Conservation (phyloP, 2,329 filamentous ascomycete genomes). For the Myriosclerotinia curreyana region DNA sequence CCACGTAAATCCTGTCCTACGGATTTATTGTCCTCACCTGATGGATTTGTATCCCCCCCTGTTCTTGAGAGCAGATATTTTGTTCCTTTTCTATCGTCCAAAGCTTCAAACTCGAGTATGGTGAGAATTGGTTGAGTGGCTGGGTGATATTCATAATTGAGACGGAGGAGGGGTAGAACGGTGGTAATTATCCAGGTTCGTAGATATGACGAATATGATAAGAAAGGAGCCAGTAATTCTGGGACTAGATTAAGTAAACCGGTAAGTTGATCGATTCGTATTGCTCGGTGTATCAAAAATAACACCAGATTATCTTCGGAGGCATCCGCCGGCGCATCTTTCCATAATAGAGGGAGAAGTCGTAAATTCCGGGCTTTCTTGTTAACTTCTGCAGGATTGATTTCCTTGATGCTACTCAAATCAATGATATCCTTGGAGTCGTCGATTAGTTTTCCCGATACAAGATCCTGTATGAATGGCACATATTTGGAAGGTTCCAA, state of each 20-base stretch:
- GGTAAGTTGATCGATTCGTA: slow-evolving; percentile 67
- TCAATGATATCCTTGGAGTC: slow-evolving; percentile 50
- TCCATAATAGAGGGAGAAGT: slow-evolving; percentile 55
- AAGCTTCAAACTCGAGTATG: slow-evolving; percentile 60
- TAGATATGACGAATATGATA: slow-evolving; percentile 58
- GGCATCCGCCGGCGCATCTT: slow-evolving; percentile 47
- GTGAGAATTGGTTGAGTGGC: slow-evolving; percentile 45
- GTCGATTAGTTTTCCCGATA: slow-evolving; percentile 29
- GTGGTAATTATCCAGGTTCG: slow-evolving; percentile 67
- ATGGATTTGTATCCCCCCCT: slow-evolving; percentile 33
- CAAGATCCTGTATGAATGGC: slow-evolving; percentile 56
- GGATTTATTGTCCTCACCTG: slow-evolving; percentile 34
- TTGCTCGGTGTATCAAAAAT: slow-evolving; percentile 66
- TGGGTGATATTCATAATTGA: slow-evolving; percentile 69
- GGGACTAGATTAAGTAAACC: slow-evolving; percentile 69
- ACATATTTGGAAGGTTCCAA: slow-evolving; percentile 61
- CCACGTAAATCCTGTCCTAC: slow-evolving; percentile 65
- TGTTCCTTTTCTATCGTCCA: slow-evolving; percentile 59
- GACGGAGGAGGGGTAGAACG: slow-evolving; percentile 64
- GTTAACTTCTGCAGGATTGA: slow-evolving; percentile 62
- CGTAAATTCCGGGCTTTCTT: slow-evolving; percentile 62
- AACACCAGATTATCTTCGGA: slow-evolving; percentile 55
- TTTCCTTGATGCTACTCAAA: slow-evolving; percentile 51
- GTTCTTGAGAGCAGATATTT: slow-evolving; percentile 60
- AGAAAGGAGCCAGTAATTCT: slow-evolving; percentile 65